phyloP scores from a whole-genome alignment of 1,284 basidiomycete species.

The Mycena sp. region DNA sequence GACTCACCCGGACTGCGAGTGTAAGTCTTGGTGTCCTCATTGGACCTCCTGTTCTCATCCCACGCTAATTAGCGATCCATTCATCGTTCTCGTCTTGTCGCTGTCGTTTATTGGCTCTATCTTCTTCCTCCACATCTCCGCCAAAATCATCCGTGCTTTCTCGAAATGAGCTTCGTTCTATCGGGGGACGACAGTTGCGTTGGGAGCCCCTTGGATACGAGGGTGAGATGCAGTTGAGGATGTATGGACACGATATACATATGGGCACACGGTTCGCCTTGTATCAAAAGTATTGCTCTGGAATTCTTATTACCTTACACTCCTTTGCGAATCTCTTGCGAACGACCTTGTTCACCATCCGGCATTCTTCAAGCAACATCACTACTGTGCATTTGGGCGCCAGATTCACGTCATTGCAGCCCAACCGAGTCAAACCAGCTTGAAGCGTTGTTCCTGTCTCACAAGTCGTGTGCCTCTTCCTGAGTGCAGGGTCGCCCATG shows the following conservation, averaged over 20 bases:
- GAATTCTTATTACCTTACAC: constrained; percentile 22
- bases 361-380: too few species aligned
- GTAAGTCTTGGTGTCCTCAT: constrained; percentile 61
- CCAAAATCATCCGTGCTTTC: constrained; percentile 82
- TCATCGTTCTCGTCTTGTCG: constrained; percentile 96
- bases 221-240: neutral
- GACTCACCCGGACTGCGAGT: constrained; percentile 97
- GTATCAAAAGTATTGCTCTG: constrained; percentile 36
- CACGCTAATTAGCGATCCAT: constrained; percentile 81
- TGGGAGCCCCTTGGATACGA: neutral
- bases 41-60: constrained; percentile 2
- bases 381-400: too few species aligned
- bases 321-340: too few species aligned
- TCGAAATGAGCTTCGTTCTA: neutral
- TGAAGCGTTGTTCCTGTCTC: too few species aligned
- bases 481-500: constrained; percentile 11
- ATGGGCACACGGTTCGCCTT: constrained; percentile 21
- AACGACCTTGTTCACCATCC: too few species aligned
- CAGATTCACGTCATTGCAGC: too few species aligned
- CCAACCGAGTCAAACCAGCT: constrained; percentile 13
- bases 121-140: constrained; percentile 98
- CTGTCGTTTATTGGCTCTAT: constrained; percentile 98
- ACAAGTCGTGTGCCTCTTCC: neutral
- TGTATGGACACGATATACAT: constrained; percentile 9
- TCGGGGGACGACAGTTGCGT: too few species aligned